Evolutionary conservation across 257 asterid genomes (phyloP).

Genomic region (Craterostigma plantagineum): DNA sequence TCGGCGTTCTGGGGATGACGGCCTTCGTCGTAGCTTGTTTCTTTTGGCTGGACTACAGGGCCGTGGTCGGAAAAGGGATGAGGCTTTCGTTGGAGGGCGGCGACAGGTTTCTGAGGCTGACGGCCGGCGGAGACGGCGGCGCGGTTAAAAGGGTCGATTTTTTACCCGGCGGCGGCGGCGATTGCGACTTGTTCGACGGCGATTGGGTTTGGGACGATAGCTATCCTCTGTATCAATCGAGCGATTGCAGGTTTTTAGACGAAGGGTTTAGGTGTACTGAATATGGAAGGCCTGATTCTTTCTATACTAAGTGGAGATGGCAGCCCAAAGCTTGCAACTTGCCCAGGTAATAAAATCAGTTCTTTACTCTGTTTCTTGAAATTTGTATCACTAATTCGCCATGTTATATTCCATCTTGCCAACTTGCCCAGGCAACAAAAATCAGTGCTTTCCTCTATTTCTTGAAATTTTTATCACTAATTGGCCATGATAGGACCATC

Average conservation of each 20-base stretch:
- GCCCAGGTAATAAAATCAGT: slow-evolving; percentile 39
- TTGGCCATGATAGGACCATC: too few relatives aligned
- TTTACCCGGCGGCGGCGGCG: slow-evolving; percentile 32
- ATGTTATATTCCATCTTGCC: too few relatives aligned
- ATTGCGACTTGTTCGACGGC: slow-evolving; percentile 79
- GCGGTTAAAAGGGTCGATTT: slow-evolving; percentile 29
- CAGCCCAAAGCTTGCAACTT: slow-evolving; percentile 79
- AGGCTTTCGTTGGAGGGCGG: slow-evolving; percentile 26
- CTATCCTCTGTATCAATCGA: slow-evolving; percentile 69
- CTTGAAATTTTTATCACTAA: too few relatives aligned
- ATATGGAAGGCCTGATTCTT: slow-evolving; percentile 86
- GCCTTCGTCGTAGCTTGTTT: slow-evolving; percentile 40
- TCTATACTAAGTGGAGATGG: slow-evolving; percentile 97
- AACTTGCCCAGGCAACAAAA: too few relatives aligned
- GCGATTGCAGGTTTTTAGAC: slow-evolving; percentile 66
- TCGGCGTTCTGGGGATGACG: slow-evolving; percentile 56
- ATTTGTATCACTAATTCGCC: too few relatives aligned
- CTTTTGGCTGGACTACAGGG: slow-evolving; percentile 46
- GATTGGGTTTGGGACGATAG: slow-evolving; percentile 97
- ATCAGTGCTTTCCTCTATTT: too few relatives aligned
- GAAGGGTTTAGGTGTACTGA: slow-evolving; percentile 78
- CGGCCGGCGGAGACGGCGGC: slow-evolving; percentile 14
- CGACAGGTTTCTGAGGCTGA: slow-evolving; percentile 48
- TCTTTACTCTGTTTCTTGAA: slow-evolving; percentile 5
- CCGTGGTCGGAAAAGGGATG: slow-evolving; percentile 26